phyloP scores from a whole-genome alignment of 192 early-diverging fungal genomes.

The Cladochytrium replicatum region DNA sequence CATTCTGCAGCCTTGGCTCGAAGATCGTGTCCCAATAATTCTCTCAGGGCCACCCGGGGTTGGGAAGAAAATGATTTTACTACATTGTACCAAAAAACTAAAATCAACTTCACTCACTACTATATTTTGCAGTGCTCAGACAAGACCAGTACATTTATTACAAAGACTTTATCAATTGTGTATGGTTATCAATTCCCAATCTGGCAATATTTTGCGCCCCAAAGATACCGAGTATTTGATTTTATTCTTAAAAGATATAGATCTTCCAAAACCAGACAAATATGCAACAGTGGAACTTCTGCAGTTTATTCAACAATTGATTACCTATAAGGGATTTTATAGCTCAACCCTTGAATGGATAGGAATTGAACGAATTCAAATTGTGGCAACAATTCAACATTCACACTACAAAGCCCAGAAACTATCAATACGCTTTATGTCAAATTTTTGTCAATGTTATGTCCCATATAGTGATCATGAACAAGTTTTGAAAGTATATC shows the following conservation, averaged over 20 bases:
- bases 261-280: constrained; percentile 47
- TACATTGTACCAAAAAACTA: constrained; percentile 36
- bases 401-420: constrained; percentile 37
- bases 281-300: constrained; percentile 52
- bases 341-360: constrained; percentile 46
- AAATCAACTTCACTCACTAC: constrained; percentile 28
- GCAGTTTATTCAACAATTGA: constrained; percentile 46
- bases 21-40: constrained; percentile 30
- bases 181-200: constrained; percentile 28
- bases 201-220: constrained; percentile 39
- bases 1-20: constrained; percentile 45
- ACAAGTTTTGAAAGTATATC: constrained; percentile 36
- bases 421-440: constrained; percentile 44
- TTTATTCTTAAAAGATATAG: constrained; percentile 53
- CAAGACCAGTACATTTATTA: constrained; percentile 38
- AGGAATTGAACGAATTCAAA: constrained; percentile 44
- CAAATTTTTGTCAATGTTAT: constrained; percentile 30
- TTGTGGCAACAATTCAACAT: constrained; percentile 47
- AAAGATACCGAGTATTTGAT: constrained; percentile 42
- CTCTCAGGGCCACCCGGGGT: constrained; percentile 46
- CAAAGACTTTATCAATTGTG: constrained; percentile 41
- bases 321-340: constrained; percentile 49
- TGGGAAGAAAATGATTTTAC: constrained; percentile 45
- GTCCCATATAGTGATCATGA: constrained; percentile 37
- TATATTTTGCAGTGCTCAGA: constrained; percentile 52